Conservation (phyloP, 116 monocot species). For the Phalaenopsis hybrid region DNA sequence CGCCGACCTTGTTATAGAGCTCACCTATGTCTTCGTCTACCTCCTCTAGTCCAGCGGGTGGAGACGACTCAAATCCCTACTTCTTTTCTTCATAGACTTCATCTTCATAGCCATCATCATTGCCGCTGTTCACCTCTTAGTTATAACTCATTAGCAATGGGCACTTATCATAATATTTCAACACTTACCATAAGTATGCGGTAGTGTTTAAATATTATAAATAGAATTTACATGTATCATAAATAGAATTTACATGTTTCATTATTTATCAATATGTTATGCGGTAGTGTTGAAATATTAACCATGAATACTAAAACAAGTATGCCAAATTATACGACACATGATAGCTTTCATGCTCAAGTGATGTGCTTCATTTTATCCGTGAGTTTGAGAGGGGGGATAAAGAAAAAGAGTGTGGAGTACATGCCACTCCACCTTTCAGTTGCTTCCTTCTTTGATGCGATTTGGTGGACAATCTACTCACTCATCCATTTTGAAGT, state of each 20-base stretch:
- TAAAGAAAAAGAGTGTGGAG: constrained; percentile 20
- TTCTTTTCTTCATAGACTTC: constrained; percentile 15
- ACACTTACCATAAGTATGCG: too few relatives aligned
- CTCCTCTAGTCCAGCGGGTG: constrained; percentile 20
- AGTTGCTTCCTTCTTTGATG: constrained; percentile 11
- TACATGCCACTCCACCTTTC: constrained; percentile 19
- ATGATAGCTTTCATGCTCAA: background rate
- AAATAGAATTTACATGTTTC: background rate
- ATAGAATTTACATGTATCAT: background rate
- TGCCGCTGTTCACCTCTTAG: constrained; percentile 8
- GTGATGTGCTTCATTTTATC: too few relatives aligned
- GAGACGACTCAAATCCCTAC: constrained; percentile 11
- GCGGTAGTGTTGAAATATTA: background rate
- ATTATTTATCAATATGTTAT: background rate
- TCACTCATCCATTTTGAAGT: constrained; percentile 11
- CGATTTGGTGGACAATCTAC: constrained; percentile 18
- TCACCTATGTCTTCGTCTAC: constrained; percentile 32
- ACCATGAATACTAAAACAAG: too few relatives aligned
- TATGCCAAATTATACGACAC: too few relatives aligned
- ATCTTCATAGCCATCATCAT: constrained; percentile 17
- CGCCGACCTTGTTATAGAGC: constrained; percentile 24
- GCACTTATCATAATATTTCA: constrained; percentile 15
- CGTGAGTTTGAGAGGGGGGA: constrained; percentile 7
- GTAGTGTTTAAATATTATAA: too few relatives aligned
- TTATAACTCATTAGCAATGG: constrained; percentile 19